Percentiles rank a stretch among this genome's conserved stretches.
Conservation (phyloP, 257 asterid species). For the Nyctanthes arbortristis region DNA sequence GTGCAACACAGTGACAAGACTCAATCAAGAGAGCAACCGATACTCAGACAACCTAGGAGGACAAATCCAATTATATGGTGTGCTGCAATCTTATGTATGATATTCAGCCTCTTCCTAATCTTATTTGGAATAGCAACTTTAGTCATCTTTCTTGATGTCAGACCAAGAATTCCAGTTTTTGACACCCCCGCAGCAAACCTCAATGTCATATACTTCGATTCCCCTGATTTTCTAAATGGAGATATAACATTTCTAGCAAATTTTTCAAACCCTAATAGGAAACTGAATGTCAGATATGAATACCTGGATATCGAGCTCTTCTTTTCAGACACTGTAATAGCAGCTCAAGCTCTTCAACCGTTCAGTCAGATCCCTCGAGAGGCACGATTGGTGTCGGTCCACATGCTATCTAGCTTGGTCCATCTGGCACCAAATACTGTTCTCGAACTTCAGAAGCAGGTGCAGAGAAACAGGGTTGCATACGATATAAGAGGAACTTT, state of each 20-base stretch:
- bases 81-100: constrained; percentile 63
- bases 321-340: constrained; percentile 51
- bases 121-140: constrained; percentile 62
- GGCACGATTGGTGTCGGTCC: constrained; percentile 47
- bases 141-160: constrained; percentile 51
- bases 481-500: constrained; percentile 64
- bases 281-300: constrained; percentile 62
- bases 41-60: constrained; percentile 41
- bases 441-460: constrained; percentile 65
- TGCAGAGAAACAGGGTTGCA: constrained; percentile 52
- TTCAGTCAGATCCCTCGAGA: constrained; percentile 52
- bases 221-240: constrained; percentile 51
- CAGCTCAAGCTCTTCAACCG: constrained; percentile 55
- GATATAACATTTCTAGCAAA: constrained; percentile 70
- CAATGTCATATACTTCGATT: constrained; percentile 45
- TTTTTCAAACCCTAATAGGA: constrained; percentile 80
- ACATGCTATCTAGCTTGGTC: constrained; percentile 61
- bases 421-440: constrained; percentile 59
- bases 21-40: constrained; percentile 48
- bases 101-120: constrained; percentile 69
- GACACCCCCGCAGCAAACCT: constrained; percentile 71
- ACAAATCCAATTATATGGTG: constrained; percentile 79
- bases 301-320: constrained; percentile 56
- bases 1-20: constrained; percentile 34
- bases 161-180: constrained; percentile 64